Conservation (phyloP, 768 basidiomycete species). For the Mycena haematopus region DNA sequence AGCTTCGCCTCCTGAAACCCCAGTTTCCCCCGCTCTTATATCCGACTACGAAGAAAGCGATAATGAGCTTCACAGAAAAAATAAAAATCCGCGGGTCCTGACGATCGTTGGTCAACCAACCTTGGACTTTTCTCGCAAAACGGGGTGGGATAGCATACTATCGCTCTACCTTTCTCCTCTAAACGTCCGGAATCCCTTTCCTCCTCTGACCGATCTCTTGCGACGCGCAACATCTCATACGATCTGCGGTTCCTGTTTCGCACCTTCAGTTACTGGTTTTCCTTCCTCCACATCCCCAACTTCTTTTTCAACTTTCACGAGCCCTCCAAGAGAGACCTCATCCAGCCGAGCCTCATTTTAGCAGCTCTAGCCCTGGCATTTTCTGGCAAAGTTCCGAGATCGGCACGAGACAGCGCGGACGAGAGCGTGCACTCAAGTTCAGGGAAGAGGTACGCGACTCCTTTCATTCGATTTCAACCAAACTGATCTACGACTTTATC, state of each 20-base stretch:
- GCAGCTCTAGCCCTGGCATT: slow-evolving; percentile 68
- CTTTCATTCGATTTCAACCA: not conserved
- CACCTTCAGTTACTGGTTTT: slow-evolving; percentile 72
- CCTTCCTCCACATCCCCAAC: slow-evolving; percentile 73
- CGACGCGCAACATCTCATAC: slow-evolving; percentile 50
- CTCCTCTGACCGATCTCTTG: slow-evolving; percentile 51
- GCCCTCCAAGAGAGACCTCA: slow-evolving; percentile 53
- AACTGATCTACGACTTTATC: not conserved
- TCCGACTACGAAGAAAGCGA: slow-evolving; percentile 39
- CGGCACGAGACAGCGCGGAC: slow-evolving; percentile 55
- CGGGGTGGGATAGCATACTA: slow-evolving; percentile 81
- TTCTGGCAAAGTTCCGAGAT: slow-evolving; percentile 75
- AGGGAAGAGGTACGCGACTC: slow-evolving; percentile 51
- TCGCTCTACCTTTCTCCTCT: slow-evolving; percentile 55
- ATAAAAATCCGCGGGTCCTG: slow-evolving; percentile 4
- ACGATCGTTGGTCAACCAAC: slow-evolving; percentile 64
- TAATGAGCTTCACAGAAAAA: slow-evolving; percentile 24
- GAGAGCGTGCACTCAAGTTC: slow-evolving; percentile 63
- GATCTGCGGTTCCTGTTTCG: slow-evolving; percentile 73
- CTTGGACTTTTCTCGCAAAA: slow-evolving; percentile 69
- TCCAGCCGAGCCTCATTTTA: slow-evolving; percentile 74
- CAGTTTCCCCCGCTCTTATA: slow-evolving; percentile 33
- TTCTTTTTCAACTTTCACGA: slow-evolving; percentile 69
- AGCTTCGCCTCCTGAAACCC: slow-evolving; percentile 25
- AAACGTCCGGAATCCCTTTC: slow-evolving; percentile 42